Base-by-base conservation (phyloP, 345 rosid genomes). In the Fremontodendron californicum region DNA sequence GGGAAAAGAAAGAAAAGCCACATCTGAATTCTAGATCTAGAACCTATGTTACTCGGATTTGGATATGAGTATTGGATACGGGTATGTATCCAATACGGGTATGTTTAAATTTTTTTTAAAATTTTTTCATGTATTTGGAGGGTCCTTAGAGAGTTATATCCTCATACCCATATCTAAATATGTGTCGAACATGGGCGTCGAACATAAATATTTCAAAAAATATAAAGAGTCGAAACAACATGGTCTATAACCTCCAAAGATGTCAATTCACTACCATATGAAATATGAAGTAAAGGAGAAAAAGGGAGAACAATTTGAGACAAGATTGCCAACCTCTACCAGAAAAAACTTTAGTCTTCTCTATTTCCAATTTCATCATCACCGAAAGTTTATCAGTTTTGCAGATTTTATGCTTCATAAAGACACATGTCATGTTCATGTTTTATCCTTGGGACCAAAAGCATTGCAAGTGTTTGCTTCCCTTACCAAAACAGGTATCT, bases 311-410 rank as follows among this genome's bases (percentile, higher is more conserved):
- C 69, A 68, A 15, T 15, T 15, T 5, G 48, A 48, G 78, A 84
- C 80, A 84, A 60, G 39, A 49, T 75, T 61, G 80, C 77, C 82
- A n/a, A 81, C 52, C 62, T 75, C 77, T 42, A 65, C 73, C 80
- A 2, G 31, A 40, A 61, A 62, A 18, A 61, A 11, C n/a, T 9
- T 35, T 62, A 37, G 52, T 33, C 29, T 67, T 58, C 25, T 76
- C 19, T 31, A 40, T 21, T 60, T 69, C 51, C 80, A 35, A 23
- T 64, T 43, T 31, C 40, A 43, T 58, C 43, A 60, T 62, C 58
- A 68, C 66, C 75, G 70, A 78, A 76, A 81, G 74, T 48, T 40
- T 23, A 21, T 39, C 19, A 72, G 29, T 23, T 31, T 40, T 74
- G 78, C 69, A 54, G 31, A 49, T 69, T 67, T 61, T 23, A 23